Percentiles rank a stretch among this genome's conserved stretches.
These are phyloP conservation scores for Comarum palustre DNA, from an alignment of 306 rosid genomes.

Conservation along the genomic window DNA sequence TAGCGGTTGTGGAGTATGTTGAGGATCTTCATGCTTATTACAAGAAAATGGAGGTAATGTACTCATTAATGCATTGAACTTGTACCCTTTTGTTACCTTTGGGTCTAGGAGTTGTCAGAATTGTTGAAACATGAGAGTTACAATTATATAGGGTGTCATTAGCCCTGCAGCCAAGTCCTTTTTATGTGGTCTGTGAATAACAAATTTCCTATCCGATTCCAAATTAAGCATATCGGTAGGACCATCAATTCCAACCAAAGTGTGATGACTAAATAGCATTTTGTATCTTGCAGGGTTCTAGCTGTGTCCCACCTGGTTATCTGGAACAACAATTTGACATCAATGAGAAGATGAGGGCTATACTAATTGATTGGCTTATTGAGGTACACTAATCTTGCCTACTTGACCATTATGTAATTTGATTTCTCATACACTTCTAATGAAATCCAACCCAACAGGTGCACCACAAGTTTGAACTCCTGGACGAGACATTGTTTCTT, in stretches of 20 bases:
- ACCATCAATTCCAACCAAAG: constrained; percentile 3
- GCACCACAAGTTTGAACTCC: constrained; percentile 90
- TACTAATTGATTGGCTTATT: constrained; percentile 92
- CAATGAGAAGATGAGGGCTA: constrained; percentile 95
- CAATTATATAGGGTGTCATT: no score
- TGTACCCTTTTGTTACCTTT: no score
- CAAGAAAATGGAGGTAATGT: constrained; percentile 68
- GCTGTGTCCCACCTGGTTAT: constrained; percentile 65
- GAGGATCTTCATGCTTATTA: constrained; percentile 67
- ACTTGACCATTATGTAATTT: constrained; percentile 25
- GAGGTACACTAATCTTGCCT: constrained; percentile 51
- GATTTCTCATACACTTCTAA: constrained; percentile 13
- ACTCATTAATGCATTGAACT: background rate
- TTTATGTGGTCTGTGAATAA: background rate
- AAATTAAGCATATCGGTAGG: background rate
- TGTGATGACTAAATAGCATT: constrained; percentile 21
- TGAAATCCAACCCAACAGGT: constrained; percentile 49
- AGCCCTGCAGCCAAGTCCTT: no score
- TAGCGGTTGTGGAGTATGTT: constrained; percentile 78
- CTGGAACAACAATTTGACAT: constrained; percentile 76
- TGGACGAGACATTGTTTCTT: constrained; percentile 89
- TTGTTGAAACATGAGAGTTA: no score
- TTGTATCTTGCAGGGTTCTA: constrained; percentile 45
- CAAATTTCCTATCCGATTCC: constrained; percentile 1
- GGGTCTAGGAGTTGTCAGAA: no score